A percentile compares a stretch with the other conserved stretches of the same genome.
These are phyloP conservation scores for Penicillium ochrochloron DNA, from an alignment of 495 filamentous ascomycete species.

Conservation along the genomic window DNA sequence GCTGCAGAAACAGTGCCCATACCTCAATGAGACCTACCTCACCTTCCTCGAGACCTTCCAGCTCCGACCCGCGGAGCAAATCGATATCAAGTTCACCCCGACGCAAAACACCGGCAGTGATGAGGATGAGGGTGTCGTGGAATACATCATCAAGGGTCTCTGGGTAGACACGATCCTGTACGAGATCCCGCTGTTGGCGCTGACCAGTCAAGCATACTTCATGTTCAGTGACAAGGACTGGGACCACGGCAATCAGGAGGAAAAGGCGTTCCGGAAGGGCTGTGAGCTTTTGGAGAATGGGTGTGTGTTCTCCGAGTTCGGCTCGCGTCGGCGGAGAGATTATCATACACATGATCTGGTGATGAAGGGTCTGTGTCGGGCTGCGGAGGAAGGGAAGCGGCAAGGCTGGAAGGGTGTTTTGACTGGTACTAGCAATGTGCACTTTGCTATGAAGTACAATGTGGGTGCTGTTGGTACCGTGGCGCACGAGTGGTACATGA, in stretches of 20 bases:
- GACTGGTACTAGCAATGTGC: conserved; percentile 92
- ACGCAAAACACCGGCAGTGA: conserved; percentile 66
- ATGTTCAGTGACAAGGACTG: conserved; percentile 91
- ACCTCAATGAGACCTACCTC: conserved; percentile 78
- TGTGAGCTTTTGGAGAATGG: conserved; percentile 75
- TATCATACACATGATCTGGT: conserved; percentile 95
- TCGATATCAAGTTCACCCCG: conserved; percentile 71
- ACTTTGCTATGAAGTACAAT: conserved; percentile 90
- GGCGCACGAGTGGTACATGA: conserved; percentile 99
- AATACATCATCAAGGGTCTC: conserved; percentile 73
- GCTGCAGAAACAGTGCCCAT: conserved; percentile 78
- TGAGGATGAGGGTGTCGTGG: conserved; percentile 71
- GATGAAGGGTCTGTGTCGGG: conserved; percentile 77
- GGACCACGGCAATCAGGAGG: conserved; percentile 81
- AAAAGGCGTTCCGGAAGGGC: conserved; percentile 80
- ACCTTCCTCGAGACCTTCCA: conserved; percentile 79
- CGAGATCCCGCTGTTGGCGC: conserved; percentile 89
- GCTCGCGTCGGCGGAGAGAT: conserved; percentile 82
- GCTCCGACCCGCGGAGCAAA: conserved; percentile 77
- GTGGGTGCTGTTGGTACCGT: conserved; percentile 88
- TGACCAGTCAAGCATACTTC: conserved; percentile 96
- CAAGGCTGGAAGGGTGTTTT: conserved; percentile 70
- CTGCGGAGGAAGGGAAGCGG: conserved; percentile 67
- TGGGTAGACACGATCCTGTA: conserved; percentile 98
- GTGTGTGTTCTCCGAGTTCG: conserved; percentile 93